These are phyloP conservation scores for Pterula multifida DNA, from an alignment of 1,284 basidiomycete genomes.

Conservation along the genomic window DNA sequence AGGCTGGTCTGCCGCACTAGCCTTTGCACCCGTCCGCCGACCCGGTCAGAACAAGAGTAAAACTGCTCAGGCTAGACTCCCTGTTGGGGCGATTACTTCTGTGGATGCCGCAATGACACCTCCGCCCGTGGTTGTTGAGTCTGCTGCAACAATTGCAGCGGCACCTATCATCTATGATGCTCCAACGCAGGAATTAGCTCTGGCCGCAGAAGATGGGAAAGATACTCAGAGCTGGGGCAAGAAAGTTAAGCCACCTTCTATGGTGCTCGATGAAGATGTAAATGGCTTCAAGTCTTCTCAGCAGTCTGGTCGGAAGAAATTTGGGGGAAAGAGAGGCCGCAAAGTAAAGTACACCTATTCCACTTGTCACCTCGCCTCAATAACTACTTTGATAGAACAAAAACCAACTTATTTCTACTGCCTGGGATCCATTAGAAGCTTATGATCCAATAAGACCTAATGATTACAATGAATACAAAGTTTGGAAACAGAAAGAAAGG, in stretches of 20 bases:
- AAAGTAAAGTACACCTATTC: conserved; percentile 36
- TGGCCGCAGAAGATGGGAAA: conserved; percentile 15
- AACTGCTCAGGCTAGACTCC: conserved; percentile 34
- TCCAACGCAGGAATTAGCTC: conserved; percentile 8
- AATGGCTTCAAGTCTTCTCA: conserved; percentile 64
- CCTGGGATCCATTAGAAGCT: conserved; percentile 68
- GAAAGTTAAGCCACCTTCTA: conserved; percentile 80
- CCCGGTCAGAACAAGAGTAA: conserved; percentile 43
- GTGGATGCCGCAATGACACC: conserved; percentile 18
- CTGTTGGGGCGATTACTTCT: conserved; percentile 47
- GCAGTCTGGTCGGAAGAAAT: conserved; percentile 29
- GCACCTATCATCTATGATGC: conserved; percentile 44
- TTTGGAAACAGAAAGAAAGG: conserved; percentile 61
- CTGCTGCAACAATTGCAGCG: conserved; percentile 63
- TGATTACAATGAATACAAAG: conserved; percentile 77
- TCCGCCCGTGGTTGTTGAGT: conserved; percentile 39
- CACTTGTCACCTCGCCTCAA: conserved; percentile 6
- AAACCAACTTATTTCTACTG: conserved; percentile 31
- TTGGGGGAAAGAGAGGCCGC: conserved; percentile 42
- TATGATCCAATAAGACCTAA: conserved; percentile 78
- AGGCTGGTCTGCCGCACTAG: conserved; percentile 82
- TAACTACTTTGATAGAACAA: conserved; percentile 37
- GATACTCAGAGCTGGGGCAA: conserved; percentile 58
- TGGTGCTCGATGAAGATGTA: conserved; percentile 77
- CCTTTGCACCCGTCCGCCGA: conserved; percentile 68